Base-by-base conservation (phyloP, 371 early-diverging fungal species). In the Zychaea mexicana region DNA sequence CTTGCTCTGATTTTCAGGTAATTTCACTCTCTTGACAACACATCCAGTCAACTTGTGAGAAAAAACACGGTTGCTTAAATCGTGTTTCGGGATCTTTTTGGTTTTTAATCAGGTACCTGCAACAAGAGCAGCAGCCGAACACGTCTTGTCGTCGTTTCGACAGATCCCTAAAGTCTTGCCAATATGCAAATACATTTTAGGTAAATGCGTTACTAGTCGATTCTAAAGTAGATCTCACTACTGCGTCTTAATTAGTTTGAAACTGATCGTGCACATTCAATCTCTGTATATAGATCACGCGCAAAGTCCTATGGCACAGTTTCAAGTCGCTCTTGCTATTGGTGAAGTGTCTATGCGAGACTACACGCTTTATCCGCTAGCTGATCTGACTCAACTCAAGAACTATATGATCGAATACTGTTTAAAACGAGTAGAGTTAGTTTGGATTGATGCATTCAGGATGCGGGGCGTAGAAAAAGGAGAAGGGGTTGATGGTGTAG, bases 1-100 rank as follows among this genome's bases (percentile, higher is more conserved):
- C 88, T 12, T 90, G 90, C 67, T 74, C 76, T 19, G 88, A 88
- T 66, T 78, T 88, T 55, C 85, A 85, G 79, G 90, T 88, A 47
- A 78, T 21, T n/a, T 26, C 0, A 3, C 33, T 5, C 33, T 33
- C 12, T 33, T 33, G 3, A 9, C 13, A 2, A 21, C 2, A 30
- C 13, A 31, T 30, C 9, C 4, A 26, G 39, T 0, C 15, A 19
- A 33, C 12, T 30, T 31, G n/a, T 3, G 27, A 30, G 52, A 19
- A 24, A 19, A 47, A 24, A n/a, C 5, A 33, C 13, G 31, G 8
- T 17, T 13, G 1, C 1, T 13, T 8, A n/a, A 33, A 26, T 26
- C 30, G 38, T 49, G 36, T 15, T 13, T 2, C 52, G 19, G 27
- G 32, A 17, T 57, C 26, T 33, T 12, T 33, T 49, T 21, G 17